Evolutionary conservation across 2,329 filamentous ascomycete genomes (phyloP), one percentile per base, ranked within the genome.

Genomic region (Pestalotiopsis fici): DNA sequence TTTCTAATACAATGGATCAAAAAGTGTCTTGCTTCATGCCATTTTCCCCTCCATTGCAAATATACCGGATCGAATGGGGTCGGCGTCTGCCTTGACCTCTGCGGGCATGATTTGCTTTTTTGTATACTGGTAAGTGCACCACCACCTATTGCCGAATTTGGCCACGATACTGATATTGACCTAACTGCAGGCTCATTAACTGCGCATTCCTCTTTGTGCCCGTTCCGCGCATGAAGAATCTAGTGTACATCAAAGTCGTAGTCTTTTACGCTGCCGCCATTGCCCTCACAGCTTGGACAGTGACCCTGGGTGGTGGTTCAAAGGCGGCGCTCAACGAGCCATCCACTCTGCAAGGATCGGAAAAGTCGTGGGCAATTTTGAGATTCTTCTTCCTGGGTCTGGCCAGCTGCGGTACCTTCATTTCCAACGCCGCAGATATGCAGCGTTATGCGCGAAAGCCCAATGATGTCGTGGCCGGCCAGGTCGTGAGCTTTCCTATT

Each of bases 381-480:
- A 76, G 76, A 25, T 80, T 81, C 72, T 69, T 82, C 62, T 73
- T 79, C 28, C 72, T 82, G 12, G 77, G 77, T 56, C 71, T 77
- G 18, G 74, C 78, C 43, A 77, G 77, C 67, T 78, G 76, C 55
- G 76, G 76, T 7, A 82, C 77, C 4, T 82, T 77, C 71, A 78
- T 74, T n/a, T 78, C 74, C 50, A 82, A 81, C 68, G 80, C 80
- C 3, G 77, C 81, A 0, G 81, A 84, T 70, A 79, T 83, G 57
- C 81, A 83, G 67, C 75, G 82, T 18, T 84, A 84, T 69, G 78
- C 82, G 0, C 71, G 65, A 0, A 78, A 77, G 55, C 78, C 80
- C 1, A 78, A 76, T 11, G 81, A 84, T 68, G 78, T 81, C 1
- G 74, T 84, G 21, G 35, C 78, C 4, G 81, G 80, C 1, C 80